A percentile compares a stretch with the other conserved stretches of the same genome.
These are phyloP conservation scores for Limnomonas spitsbergensis DNA, from an alignment of 139 green algal genomes.

Conservation along the genomic window DNA sequence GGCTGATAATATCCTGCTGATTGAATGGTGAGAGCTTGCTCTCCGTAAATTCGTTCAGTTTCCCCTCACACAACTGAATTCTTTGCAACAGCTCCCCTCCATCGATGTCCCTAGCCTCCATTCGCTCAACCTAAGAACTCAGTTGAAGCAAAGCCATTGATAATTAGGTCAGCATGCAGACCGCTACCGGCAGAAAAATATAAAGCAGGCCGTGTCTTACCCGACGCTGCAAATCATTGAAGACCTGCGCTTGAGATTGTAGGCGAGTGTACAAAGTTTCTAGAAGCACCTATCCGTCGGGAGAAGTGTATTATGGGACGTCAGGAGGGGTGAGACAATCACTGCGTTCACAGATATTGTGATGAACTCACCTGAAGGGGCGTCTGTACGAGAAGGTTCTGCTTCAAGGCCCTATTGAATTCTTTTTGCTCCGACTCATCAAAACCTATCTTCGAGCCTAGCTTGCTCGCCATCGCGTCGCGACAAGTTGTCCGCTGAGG, in stretches of 20 bases:
- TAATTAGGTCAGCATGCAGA: background rate
- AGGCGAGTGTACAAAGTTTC: conserved; percentile 25
- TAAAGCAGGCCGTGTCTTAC: background rate
- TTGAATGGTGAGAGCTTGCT: conserved; percentile 44
- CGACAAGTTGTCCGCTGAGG: no score
- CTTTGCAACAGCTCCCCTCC: conserved; percentile 30
- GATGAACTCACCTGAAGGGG: conserved; percentile 35
- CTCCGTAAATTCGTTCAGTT: conserved; percentile 18
- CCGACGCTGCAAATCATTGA: conserved; percentile 12
- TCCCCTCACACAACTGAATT: conserved; percentile 28
- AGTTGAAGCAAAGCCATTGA: background rate
- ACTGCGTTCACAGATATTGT: background rate
- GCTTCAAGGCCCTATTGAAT: conserved; percentile 34
- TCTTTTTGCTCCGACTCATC: conserved; percentile 36
- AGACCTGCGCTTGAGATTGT: conserved; percentile 14
- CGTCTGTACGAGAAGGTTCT: conserved; percentile 52
- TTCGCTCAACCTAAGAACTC: conserved; percentile 29
- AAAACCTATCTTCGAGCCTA: conserved; percentile 29
- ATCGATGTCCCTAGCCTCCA: conserved; percentile 35
- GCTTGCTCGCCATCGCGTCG: no score
- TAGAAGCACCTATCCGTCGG: conserved; percentile 21
- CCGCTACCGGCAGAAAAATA: background rate
- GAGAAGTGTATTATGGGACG: conserved; percentile 11
- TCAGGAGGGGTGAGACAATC: no score
- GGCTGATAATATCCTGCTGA: conserved; percentile 32